phyloP scores from a whole-genome alignment of 441 rosid genomes.

The Adansonia grandidieri region DNA sequence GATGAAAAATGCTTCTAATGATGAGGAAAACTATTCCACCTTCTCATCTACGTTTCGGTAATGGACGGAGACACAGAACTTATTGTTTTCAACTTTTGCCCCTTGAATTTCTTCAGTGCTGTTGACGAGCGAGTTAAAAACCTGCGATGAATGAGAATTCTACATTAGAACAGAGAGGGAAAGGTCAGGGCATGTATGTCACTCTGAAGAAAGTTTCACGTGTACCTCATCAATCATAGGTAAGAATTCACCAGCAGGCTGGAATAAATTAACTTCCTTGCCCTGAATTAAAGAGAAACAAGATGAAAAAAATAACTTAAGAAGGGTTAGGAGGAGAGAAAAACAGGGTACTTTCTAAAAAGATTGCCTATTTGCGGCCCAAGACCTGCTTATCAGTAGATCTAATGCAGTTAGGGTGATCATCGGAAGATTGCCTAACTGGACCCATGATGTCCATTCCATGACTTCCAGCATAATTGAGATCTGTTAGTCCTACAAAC shows the following conservation, averaged over 20 bases:
- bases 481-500: conserved; percentile 77
- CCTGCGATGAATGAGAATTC: conserved; percentile 44
- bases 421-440: conserved; percentile 50
- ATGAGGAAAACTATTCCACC: conserved; percentile 41
- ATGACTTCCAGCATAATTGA: conserved; percentile 98
- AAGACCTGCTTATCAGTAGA: conserved; percentile 67
- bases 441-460: conserved; percentile 98
- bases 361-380: neutral
- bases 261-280: conserved; percentile 80
- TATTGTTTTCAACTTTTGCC: conserved; percentile 82
- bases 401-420: conserved; percentile 42
- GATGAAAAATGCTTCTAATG: conserved; percentile 4
- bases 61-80: conserved; percentile 91
- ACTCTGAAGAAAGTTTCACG: neutral
- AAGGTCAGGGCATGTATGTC: neutral
- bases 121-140: conserved; percentile 62
- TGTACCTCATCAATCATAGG: conserved; percentile 77
- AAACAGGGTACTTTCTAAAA: neutral
- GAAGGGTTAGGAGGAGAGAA: neutral
- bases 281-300: conserved; percentile 45
- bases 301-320: conserved; percentile 27
- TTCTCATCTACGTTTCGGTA: conserved; percentile 85
- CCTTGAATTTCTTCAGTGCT: conserved; percentile 70
- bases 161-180: conserved; percentile 15
- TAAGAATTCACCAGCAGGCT: conserved; percentile 92